Base-by-base conservation (phyloP, 345 rosid species). In the Eucalyptus erythrocorys region DNA sequence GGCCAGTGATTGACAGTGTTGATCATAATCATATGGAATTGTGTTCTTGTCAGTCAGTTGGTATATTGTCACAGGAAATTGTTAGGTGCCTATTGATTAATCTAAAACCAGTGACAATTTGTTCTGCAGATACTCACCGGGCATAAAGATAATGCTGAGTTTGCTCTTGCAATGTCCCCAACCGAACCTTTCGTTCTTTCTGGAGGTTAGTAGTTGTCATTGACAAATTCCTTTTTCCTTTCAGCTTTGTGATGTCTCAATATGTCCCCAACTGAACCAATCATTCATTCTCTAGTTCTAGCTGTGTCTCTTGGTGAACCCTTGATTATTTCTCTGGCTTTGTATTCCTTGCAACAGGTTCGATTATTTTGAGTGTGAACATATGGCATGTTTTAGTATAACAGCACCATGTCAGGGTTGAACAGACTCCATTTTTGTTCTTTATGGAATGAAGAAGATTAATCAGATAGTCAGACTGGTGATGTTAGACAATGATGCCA, bases 151-250 rank as follows among this genome's bases (percentile, higher is more conserved):
- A 53, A 91, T 90, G 97, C 95, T 45, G 95, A 95, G 90, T 95
- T 91, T 91, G 95, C 96, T 91, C 95, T 95, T 87, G 95, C 95
- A 48, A 94, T 94, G 96, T 91, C 92, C 89, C 95, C 92, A 86
- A 92, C 92, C 37, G 95, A 94, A 57, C 94, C 96, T 48, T 93
- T 91, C 88, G 95, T 94, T 81, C 96, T 94, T 82, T 95, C 97
- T 89, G 96, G 97, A 92, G 97, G 95, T 95, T 68, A 14, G 87
- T 68, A 40, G 32, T 17, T 27, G 82, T 12, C 11, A 48, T 40
- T 32, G 87, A 47, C 51, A 26, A n/a, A 32, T 84, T 81, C 48
- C 53, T 61, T 76, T 88, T 88, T 32, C 48, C 87, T 85, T 53
- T 85, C 47, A 21, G 82, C 82, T 76, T 76, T 76, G 37, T 21